phyloP scores from a whole-genome alignment of 2,329 filamentous ascomycete species.

The Xylariales sp. region DNA sequence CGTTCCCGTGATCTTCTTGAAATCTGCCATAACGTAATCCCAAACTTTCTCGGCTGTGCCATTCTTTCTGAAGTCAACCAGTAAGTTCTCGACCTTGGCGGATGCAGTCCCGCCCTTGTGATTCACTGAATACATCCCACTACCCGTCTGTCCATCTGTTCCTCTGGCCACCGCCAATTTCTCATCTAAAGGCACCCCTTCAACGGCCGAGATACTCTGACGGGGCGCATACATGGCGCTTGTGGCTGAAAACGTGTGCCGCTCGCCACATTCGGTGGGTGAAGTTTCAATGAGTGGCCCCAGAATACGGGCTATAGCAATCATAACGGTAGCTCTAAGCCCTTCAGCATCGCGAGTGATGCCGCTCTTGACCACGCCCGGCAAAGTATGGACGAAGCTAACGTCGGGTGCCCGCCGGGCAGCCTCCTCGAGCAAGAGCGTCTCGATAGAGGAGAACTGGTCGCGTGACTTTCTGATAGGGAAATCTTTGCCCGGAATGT shows the following conservation, averaged over 20 bases:
- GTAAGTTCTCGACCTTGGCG: not conserved
- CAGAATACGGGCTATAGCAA: not conserved
- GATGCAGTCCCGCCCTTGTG: not conserved
- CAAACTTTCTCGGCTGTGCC: not conserved
- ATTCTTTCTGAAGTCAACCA: not conserved
- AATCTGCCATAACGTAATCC: not conserved
- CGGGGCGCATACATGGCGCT: not conserved
- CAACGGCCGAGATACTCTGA: too few relatives aligned
- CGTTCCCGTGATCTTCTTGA: not conserved
- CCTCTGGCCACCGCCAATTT: not conserved
- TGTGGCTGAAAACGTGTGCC: not conserved
- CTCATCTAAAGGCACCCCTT: not conserved
- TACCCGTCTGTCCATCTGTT: not conserved
- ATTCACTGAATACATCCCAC: not conserved
- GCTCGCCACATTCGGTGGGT: not conserved
- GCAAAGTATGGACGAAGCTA: not conserved
- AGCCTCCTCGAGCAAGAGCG: not conserved
- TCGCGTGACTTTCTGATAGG: not conserved
- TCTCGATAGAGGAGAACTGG: not conserved
- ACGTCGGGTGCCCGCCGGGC: not conserved
- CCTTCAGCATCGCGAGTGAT: not conserved
- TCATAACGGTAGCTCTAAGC: not conserved
- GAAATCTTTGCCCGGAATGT: slow-evolving; percentile 31
- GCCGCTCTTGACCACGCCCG: not conserved
- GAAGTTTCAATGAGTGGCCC: not conserved